Evolutionary conservation across 2,329 filamentous ascomycete genomes (phyloP), one percentile per base, ranked within the genome.

Genomic region (Ilyonectria destructans): DNA sequence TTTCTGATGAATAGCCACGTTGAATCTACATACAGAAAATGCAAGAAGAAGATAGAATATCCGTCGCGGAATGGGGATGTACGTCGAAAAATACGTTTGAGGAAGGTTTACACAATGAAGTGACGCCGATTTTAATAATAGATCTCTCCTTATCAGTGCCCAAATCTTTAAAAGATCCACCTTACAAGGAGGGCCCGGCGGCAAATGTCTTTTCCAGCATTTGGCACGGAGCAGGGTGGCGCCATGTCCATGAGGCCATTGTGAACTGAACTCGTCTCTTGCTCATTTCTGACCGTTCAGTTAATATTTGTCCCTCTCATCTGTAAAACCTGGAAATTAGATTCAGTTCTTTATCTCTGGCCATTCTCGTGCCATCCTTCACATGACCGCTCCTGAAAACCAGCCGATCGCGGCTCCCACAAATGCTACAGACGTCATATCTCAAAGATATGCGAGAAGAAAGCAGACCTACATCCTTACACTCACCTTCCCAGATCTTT

Each of bases 401-500:
- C 21, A 29, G 6, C 6, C 3, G 4, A 1, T 17, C 15, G 2
- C 13, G 3, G 37, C 2, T 5, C 26, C 35, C 46, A 23, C 19
- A 13, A 26, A 21, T 17, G 10, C 31, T 4, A 35, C 13, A 10
- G 37, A 33, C 35, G 15, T 58, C 15, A 58, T 54, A 26, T 43
- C 40, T 21, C 19, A 35, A 17, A 23, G 35, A 26, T 46, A 58
- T 35, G 61, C 26, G 8, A 43, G 46, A 35, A n/a, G 26, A 2
- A 49, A 35, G 26, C 43, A 63, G 46, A 51, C 54, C n/a, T 29
- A 23, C n/a, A 52, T 63, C 15, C 45, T 63, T 9, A 23, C 54
- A n/a, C 46, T 63, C 21, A 58, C 52, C 3, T 63, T 58, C 23
- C 54, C 61, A n/a, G 54, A 63, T 17, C 43, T 63, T n/a, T 43